Base-by-base conservation (phyloP, 2,329 filamentous ascomycete species). In the Eutypa lata region DNA sequence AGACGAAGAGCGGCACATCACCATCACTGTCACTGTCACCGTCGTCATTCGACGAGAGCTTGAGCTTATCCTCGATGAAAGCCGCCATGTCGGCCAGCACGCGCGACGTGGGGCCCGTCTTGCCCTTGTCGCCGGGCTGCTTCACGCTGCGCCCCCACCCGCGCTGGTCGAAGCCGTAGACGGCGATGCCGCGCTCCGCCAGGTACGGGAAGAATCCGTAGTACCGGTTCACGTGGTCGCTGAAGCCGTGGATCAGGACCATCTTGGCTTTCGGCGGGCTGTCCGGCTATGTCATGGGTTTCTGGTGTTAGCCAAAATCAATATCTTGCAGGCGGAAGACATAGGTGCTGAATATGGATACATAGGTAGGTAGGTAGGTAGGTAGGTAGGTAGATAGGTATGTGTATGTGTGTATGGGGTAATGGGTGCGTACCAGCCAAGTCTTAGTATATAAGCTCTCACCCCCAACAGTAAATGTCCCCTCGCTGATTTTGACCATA, bases 191-290 rank as follows among this genome's bases (percentile, higher is more conserved):
- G 50, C 80, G 80, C 11, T 76, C 73, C 21, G 88, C 87, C 47
- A 97, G 80, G 14, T 73, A 75, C 6, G 84, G 79, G 72, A 94
- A 93, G 64, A 96, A 81, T 51, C 80, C 78, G 66, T 85, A 81
- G 74, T 96, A 95, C 53, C 84, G 82, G 71, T 89, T 85, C 69
- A 89, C 76, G 71, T 95, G 90, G 71, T 96, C 92, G 69, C 85
- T 91, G 78, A 92, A 97, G 64, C 92, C 92, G 73, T 97, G 92
- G 57, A 97, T 75, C 71, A 95, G 89, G 63, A 94, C 78, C 48
- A 96, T 70, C 60, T 89, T 88, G 35, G 91, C 91, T 63, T 80
- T 82, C 51, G 80, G 71, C 13, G 78, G 71, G 14, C 75, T 78
- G 28, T 78, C 69, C 28, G 83, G 83, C 85, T 85, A 59, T 53